Evolutionary conservation across 2,329 filamentous ascomycete species (phyloP), one percentile per base, ranked within the genome.

Genomic region (Paracoccidioides lutzii): DNA sequence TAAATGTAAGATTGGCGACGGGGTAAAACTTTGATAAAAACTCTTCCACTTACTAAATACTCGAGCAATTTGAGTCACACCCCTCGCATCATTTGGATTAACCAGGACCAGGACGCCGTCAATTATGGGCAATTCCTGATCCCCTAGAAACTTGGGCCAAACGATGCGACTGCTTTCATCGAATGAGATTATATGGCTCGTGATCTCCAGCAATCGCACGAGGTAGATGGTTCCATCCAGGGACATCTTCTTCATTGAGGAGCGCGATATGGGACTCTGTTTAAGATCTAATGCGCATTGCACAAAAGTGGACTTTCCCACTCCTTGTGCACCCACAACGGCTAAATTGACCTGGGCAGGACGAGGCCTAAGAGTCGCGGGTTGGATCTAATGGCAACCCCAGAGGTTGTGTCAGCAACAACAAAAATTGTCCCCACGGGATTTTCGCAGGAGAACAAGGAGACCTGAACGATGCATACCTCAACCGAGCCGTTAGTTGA

Each of bases 21-120:
- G 52, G 40, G 33, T 51, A 10, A 37, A 10, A 10, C 62, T 52
- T 56, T 57, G 53, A 52, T 55, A 53, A 55, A 56, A 28, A 43
- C 52, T 35, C 6, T 53, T 44, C 40, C 57, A 81, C 85, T 81
- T 78, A 95, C 90, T 83, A 67, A 95, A 76, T 59, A 88, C 82
- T 63, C 85, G 81, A 43, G 87, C 84, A 55, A 95, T 76, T 58
- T 86, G 81, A 57, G 79, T 78, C 63, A 95, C 81, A 67, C 84
- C 91, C 58, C 84, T 81, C 62, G 82, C 79, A 67, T 87, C 85
- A 70, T 83, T 87, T 46, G 94, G 86, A 77, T 96, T 88, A 76
- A 95, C 95, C 51, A 97, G 75, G 57, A 91, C 81, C 63, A 96
- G 74, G 48, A 87, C 89, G 22, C 87, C 91, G 65, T 97, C 88